phyloP scores from a whole-genome alignment of 2,329 filamentous ascomycete species.

The Epichloe hybrida region DNA sequence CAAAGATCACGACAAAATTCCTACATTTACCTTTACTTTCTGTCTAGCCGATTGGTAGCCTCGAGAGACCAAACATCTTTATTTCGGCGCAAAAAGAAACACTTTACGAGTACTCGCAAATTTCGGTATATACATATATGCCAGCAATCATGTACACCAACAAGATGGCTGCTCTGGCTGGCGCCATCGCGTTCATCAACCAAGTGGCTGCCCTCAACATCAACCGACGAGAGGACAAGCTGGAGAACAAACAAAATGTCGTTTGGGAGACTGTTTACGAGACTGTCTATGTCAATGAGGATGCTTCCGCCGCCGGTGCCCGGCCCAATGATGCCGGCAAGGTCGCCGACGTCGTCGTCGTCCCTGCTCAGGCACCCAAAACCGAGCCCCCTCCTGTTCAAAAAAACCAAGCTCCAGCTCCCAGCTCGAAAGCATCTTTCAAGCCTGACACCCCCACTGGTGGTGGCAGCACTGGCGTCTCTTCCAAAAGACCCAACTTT shows the following conservation, averaged over 20 bases:
- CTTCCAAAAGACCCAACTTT: slow-evolving; percentile 9
- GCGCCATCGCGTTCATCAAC: slow-evolving; percentile 29
- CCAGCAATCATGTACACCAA: slow-evolving; percentile 28
- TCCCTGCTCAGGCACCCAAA: slow-evolving; percentile 3
- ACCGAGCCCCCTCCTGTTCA: neutral
- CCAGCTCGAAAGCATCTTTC: slow-evolving; percentile 14
- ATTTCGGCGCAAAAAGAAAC: neutral
- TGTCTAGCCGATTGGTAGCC: neutral
- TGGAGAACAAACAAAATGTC: slow-evolving; percentile 21
- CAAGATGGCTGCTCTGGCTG: slow-evolving; percentile 27
- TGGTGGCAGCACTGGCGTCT: slow-evolving; percentile 1
- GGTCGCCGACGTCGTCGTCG: slow-evolving; percentile 21
- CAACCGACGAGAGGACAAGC: slow-evolving; percentile 27
- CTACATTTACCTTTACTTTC: neutral
- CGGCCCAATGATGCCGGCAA: slow-evolving; percentile 14
- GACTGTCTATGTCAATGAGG: slow-evolving; percentile 25
- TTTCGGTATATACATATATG: neutral
- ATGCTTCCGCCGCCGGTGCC: slow-evolving; percentile 2
- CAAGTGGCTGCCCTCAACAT: slow-evolving; percentile 29
- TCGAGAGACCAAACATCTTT: slow-evolving; percentile 2
- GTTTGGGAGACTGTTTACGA: slow-evolving; percentile 27
- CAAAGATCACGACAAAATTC: neutral
- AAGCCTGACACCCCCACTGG: slow-evolving; percentile 9
- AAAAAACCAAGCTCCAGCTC: slow-evolving; percentile 2
- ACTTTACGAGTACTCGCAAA: neutral